These are phyloP conservation scores for Phytophthora europaea DNA, from an alignment of 352 stramenopile species.

Conservation along the genomic window DNA sequence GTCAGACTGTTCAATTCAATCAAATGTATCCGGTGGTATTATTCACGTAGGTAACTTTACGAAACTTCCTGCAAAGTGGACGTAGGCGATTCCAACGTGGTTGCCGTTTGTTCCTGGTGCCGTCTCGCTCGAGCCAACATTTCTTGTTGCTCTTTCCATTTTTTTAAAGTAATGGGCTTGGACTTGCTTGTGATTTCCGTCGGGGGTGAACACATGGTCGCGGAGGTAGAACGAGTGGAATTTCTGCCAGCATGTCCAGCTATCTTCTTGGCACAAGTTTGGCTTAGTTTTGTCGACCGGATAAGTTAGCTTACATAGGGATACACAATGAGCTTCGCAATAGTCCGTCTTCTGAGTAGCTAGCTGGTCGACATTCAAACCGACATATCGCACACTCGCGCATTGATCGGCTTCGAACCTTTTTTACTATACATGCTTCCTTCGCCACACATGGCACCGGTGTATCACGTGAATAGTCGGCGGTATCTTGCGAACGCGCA, in stretches of 20 bases:
- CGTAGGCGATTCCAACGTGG: too few relatives aligned
- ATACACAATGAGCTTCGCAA: slow-evolving; percentile 11
- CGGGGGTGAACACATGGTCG: too few relatives aligned
- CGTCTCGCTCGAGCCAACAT: too few relatives aligned
- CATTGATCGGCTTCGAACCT: background rate
- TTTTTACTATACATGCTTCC: slow-evolving; percentile 3
- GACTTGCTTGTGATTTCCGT: background rate
- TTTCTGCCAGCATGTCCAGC: slow-evolving; percentile 10
- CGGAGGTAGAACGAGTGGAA: slow-evolving; percentile 7
- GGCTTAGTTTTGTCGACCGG: background rate
- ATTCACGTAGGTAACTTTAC: too few relatives aligned
- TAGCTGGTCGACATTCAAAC: slow-evolving; percentile 9
- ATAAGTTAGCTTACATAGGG: slow-evolving; percentile 12
- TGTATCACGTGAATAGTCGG: too few relatives aligned
- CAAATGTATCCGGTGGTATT: too few relatives aligned
- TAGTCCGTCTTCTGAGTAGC: slow-evolving; percentile 15
- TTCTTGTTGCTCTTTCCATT: too few relatives aligned
- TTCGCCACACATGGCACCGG: slow-evolving; percentile 3
- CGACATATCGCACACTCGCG: slow-evolving; percentile 7
- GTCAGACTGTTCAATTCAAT: too few relatives aligned
- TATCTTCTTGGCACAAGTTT: slow-evolving; percentile 6
- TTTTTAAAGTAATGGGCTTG: too few relatives aligned
- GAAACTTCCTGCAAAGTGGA: too few relatives aligned
- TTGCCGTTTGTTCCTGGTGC: too few relatives aligned
- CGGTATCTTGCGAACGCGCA: too few relatives aligned